Base-by-base conservation (phyloP, 1,284 basidiomycete species). In the Moesziomyces sp. region DNA sequence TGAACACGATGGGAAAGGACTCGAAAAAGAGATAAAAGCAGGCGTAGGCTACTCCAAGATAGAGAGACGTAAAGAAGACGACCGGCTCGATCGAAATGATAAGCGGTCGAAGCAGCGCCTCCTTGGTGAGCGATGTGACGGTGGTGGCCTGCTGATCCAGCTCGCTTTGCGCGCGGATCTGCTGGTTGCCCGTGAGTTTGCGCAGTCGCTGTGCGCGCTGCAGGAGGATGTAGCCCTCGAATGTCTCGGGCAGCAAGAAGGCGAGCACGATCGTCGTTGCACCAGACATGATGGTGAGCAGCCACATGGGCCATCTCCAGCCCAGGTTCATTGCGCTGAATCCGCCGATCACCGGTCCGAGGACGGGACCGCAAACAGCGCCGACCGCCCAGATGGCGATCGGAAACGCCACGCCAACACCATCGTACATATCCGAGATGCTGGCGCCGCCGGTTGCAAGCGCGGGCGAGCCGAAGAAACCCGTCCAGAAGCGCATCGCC, bases 271-370 rank as follows among this genome's bases (percentile, higher is more conserved):
- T 19, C 35, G 83, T 76, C 19, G 82, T 74, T 14, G 52, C 61
- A 21, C 74, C 77, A n/a, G 77, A 62, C 11, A 73, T 46, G 49
- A 80, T 79, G 49, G 76, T 57, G 50, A 80, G 77, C 11, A 81
- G 53, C 67, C 79, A 81, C 52, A 83, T 52, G 14, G 81, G 77
- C 80, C 81, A 83, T 18, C 83, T 57, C 83, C 83, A 84, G 5
- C 81, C 79, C 33, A 78, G 49, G 26, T 66, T 60, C 60, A 67
- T 44, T 26, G 80, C 77, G 50, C 84, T 80, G 58, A 75, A 83
- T 5, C 77, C 76, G 11, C 60, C 72, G 40, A 78, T 58, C 3
- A 74, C 50, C 3, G 80, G 77, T 4, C 76, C 74, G 13, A 68
- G 58, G 19, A 76, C 66, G 19, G 79, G 78, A 24, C 68, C 72